phyloP scores from a whole-genome alignment of 164 flowering plant genomes.

The Magnolia officinalis region DNA sequence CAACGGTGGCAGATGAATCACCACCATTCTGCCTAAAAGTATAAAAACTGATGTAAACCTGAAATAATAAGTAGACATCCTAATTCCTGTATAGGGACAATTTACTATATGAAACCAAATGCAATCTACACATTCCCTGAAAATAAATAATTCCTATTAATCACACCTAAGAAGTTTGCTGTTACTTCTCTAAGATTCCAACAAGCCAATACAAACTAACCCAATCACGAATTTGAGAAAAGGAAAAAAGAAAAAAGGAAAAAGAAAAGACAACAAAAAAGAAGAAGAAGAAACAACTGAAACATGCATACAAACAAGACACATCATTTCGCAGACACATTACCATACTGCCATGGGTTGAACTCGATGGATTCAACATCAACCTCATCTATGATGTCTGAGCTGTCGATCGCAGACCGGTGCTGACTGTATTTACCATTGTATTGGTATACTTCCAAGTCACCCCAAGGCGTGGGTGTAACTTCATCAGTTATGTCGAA shows the following conservation, averaged over 20 bases:
- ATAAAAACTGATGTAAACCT: too few species aligned
- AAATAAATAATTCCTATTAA: constrained; percentile 19
- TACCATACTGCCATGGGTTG: constrained; percentile 77
- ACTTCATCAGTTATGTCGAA: constrained; percentile 58
- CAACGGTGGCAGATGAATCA: too few species aligned
- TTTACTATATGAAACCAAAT: neutral
- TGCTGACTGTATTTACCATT: constrained; percentile 71
- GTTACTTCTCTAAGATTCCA: neutral
- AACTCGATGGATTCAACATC: constrained; percentile 51
- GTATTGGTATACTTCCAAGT: constrained; percentile 67
- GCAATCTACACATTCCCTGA: constrained; percentile 10
- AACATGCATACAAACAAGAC: constrained; percentile 5
- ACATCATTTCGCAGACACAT: constrained; percentile 27
- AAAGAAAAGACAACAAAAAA: neutral
- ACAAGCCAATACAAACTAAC: constrained; percentile 4
- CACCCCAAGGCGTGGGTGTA: constrained; percentile 84
- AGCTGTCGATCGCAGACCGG: constrained; percentile 46
- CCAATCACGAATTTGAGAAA: neutral
- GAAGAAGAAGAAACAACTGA: neutral
- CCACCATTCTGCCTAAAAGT: too few species aligned
- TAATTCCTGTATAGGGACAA: too few species aligned
- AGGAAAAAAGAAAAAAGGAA: neutral
- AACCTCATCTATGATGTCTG: constrained; percentile 31
- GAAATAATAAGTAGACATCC: too few species aligned
- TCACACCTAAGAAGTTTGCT: constrained; percentile 13